Conservation (phyloP, 108 stramenopile genomes). For the Schizochytrium sp. region DNA sequence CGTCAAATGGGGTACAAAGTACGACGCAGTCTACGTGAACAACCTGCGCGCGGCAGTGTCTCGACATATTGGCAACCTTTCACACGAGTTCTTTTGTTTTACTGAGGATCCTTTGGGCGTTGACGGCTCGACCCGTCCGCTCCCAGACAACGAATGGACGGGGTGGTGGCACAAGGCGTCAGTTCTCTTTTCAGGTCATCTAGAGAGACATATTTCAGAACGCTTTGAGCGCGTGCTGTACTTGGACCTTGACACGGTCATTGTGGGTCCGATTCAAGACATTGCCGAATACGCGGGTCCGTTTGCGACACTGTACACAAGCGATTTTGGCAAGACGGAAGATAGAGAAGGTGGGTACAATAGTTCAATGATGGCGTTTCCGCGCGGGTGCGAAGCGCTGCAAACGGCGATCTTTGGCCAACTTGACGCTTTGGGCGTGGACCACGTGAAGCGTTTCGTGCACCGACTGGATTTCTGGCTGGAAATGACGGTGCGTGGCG, state of each 20-base stretch:
- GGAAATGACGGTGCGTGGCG: constrained; percentile 26
- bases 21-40: constrained; percentile 4
- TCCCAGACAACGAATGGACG: not conserved
- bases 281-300: constrained; percentile 17
- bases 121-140: not conserved
- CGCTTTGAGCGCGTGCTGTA: constrained; percentile 27
- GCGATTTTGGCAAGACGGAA: constrained; percentile 26
- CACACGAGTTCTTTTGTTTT: constrained; percentile 26
- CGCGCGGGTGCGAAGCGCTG: constrained; percentile 15
- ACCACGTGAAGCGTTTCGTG: constrained; percentile 6
- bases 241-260: constrained; percentile 38
- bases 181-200: not conserved
- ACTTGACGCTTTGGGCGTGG: constrained; percentile 12
- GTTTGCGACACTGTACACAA: constrained; percentile 16
- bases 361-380: constrained; percentile 28
- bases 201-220: not conserved
- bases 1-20: constrained; percentile 25
- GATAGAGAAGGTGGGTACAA: constrained; percentile 22
- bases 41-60: not conserved
- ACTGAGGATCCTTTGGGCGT: constrained; percentile 29
- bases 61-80: not conserved
- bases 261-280: constrained; percentile 21
- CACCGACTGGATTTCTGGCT: constrained; percentile 45
- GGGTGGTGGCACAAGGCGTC: constrained; percentile 42
- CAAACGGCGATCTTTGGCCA: constrained; percentile 1